Percentiles rank a stretch among this genome's conserved stretches.
Evolutionary conservation across 257 asterid genomes (phyloP).

Genomic region (Ligustrum vulgare): DNA sequence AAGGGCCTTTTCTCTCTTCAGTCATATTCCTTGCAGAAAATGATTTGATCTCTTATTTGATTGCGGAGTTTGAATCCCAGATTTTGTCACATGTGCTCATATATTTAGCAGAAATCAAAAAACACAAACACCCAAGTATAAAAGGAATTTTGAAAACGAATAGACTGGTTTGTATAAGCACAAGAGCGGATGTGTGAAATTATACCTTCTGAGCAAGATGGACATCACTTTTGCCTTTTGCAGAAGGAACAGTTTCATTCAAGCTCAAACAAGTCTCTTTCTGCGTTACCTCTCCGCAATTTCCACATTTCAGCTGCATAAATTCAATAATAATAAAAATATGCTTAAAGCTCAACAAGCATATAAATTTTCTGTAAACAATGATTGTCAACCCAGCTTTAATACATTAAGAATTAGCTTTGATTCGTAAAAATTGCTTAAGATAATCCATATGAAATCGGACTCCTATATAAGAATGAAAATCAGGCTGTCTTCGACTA

Average conservation of each 20-base stretch:
- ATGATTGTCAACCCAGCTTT: conserved; percentile 1
- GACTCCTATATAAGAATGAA: not conserved
- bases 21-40: not conserved
- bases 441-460: not conserved
- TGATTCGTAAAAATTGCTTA: not conserved
- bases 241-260: conserved; percentile 57
- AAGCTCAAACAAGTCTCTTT: conserved; percentile 70
- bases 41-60: conserved; percentile 8
- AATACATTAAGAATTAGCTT: not conserved
- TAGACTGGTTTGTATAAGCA: not conserved
- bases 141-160: not conserved
- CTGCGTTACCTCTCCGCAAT: conserved; percentile 71
- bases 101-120: not conserved
- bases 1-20: not conserved
- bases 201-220: conserved; percentile 79
- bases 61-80: not conserved
- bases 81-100: not conserved
- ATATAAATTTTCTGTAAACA: not conserved
- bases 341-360: not conserved
- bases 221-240: conserved; percentile 56
- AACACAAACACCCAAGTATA: not conserved
- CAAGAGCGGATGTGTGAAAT: not conserved
- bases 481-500: not conserved
- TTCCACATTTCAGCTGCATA: conserved; percentile 69
- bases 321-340: not conserved